Base-by-base conservation (phyloP, 352 stramenopile species). In the Thraustochytrium sp. region DNA sequence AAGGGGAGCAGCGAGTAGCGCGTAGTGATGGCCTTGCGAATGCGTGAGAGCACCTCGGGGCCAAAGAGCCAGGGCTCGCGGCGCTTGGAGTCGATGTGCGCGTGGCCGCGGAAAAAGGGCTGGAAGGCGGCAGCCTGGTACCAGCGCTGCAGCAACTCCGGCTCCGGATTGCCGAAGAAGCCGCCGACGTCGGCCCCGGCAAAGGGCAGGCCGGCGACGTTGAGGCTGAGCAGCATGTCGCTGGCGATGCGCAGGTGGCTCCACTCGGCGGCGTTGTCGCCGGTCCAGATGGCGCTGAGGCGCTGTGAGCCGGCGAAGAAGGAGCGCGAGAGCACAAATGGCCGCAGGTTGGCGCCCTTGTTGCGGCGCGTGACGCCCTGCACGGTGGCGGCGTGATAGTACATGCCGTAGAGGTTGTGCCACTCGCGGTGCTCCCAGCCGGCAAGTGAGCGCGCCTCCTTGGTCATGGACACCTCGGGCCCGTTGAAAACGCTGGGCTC, bases 391-490 rank as follows among this genome's bases (percentile, higher is more conserved):
- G 91, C 91, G 85, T 99, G 96, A 88, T 99, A 97, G 72, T 98
- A 97, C 85, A 98, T 96, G 53, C 97, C 97, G 86, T 99, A 99
- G n/a, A 99, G 85, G 88, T 99, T 99, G 89, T 99, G 97, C 97
- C 96, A 99, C 86, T 99, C 96, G 46, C 97, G 92, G 88, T 99
- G 96, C 89, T 99, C 97, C 18, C 98, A 90, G 34, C 94, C 95
- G 3, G 92, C 87, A 13, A 98, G 84, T 84, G 94, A 98, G 49
- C 90, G 85, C 46, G 92, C 90, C 84, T 97, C 93, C 87, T 99
- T 98, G 84, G 92, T 90, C 95, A 99, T 98, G 0, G 93, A 96
- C n/a, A 99, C 97, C 88, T 99, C 97, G 0, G 97, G 97, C 21
- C 97, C 96, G 83, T 99, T 99, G 85, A 99, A 99, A 23, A 99